phyloP scores from a whole-genome alignment of 345 rosid genomes.

The Boechera stricta region DNA sequence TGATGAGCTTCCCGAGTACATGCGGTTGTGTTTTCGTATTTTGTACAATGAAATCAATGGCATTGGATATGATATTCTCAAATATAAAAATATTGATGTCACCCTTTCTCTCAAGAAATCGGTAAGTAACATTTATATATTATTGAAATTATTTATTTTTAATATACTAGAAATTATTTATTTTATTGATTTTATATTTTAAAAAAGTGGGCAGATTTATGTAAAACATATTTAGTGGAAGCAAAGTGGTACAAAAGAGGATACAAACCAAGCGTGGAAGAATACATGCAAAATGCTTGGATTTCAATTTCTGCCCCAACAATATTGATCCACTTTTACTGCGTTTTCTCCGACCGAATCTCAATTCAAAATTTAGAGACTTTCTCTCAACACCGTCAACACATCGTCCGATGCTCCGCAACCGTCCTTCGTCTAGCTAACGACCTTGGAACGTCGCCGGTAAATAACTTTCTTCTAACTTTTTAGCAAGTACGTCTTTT shows the following conservation, averaged over 20 bases:
- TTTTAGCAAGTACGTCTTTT: no score
- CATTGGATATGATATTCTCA: slow-evolving; percentile 30
- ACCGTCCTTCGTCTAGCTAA: slow-evolving; percentile 38
- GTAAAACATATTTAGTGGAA: slow-evolving; percentile 49
- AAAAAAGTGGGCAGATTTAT: slow-evolving; percentile 52
- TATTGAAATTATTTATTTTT: not conserved
- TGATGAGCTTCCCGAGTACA: slow-evolving; percentile 37
- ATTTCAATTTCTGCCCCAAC: slow-evolving; percentile 36
- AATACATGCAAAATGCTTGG: slow-evolving; percentile 52
- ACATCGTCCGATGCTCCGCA: slow-evolving; percentile 37
- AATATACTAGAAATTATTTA: not conserved
- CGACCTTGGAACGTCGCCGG: slow-evolving; percentile 55
- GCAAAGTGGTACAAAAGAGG: slow-evolving; percentile 53
- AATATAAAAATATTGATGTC: slow-evolving; percentile 21
- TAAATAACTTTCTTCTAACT: slow-evolving; percentile 17
- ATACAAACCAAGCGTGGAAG: slow-evolving; percentile 47
- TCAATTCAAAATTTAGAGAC: slow-evolving; percentile 21
- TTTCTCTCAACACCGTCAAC: slow-evolving; percentile 12
- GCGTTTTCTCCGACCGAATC: slow-evolving; percentile 19
- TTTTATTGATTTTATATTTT: not conserved
- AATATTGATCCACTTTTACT: slow-evolving; percentile 32
- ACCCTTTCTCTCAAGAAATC: slow-evolving; percentile 32
- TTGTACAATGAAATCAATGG: slow-evolving; percentile 37
- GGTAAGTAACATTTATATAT: slow-evolving; percentile 10
- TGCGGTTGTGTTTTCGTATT: slow-evolving; percentile 30